phyloP scores from a whole-genome alignment of 2,329 filamentous ascomycete species.

The Sporothrix luriei region DNA sequence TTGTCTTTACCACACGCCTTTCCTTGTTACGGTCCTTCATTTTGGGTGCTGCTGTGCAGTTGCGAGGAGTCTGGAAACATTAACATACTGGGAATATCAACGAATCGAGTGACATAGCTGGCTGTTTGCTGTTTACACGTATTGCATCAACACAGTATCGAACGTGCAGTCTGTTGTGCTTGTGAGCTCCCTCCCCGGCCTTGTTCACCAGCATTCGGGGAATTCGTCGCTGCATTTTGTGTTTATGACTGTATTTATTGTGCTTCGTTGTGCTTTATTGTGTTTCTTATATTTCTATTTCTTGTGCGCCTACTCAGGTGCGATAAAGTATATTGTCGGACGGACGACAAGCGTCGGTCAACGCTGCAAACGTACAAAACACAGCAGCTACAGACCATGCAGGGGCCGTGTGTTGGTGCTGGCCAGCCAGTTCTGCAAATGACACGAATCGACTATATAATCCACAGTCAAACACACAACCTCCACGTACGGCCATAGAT shows the following conservation, averaged over 20 bases:
- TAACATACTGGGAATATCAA: slow-evolving; percentile 1
- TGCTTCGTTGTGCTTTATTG: not conserved
- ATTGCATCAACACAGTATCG: too few species aligned
- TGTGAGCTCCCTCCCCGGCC: not conserved
- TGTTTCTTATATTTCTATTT: not conserved
- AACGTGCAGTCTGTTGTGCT: too few species aligned
- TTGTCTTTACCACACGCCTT: slow-evolving; percentile 18
- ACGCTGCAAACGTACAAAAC: not conserved
- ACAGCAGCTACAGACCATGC: not conserved
- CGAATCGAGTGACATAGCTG: not conserved
- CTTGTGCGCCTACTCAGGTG: not conserved
- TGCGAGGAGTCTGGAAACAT: slow-evolving; percentile 15
- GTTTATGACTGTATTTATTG: too few species aligned
- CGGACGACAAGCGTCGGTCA: not conserved
- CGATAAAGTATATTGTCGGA: not conserved
- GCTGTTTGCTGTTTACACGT: not conserved
- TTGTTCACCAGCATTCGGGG: not conserved
- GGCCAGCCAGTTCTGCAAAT: too few species aligned
- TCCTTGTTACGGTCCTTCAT: not conserved
- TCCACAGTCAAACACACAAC: not conserved
- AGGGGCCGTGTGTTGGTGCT: not conserved
- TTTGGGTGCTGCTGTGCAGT: slow-evolving; percentile 12
- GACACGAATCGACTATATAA: not conserved
- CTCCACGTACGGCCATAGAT: not conserved
- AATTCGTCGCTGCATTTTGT: slow-evolving; percentile 13